Evolutionary conservation across 2,329 filamentous ascomycete genomes (phyloP), one percentile per base, ranked within the genome.

Genomic region (Ophiocordyceps camponoti-leonardi): DNA sequence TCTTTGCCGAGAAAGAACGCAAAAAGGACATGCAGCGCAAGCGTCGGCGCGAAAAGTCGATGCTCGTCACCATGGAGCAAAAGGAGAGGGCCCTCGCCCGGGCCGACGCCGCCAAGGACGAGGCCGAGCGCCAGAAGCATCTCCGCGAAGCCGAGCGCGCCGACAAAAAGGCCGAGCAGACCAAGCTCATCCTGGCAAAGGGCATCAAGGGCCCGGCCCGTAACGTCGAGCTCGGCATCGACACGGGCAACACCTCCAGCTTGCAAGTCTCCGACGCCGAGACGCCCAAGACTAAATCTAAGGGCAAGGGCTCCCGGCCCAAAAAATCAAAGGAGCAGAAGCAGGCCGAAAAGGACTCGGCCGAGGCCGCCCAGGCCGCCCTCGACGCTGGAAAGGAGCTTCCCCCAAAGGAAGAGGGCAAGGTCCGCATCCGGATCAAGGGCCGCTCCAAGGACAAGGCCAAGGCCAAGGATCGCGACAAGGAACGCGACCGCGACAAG

Each of bases 21-120:
- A 98, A 98, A 70, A 98, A 98, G 68, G 92, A 98, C 58, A 96
- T 98, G 86, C 92, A 98, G 61, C 83, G 92, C 51, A 98, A 96
- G 68, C 79, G 92, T 49, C 81, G 92, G 41, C 83, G 92, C 18
- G 90, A 96, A 61, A 95, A 95, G 67, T 94, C 90, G 5, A 87
- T 95, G 71, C 87, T 87, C 4, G 83, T 93, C 48, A 90, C 87
- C 7, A 83, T 93, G 54, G 90, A 95, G 59, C 81, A 87, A 59
- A 92, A 93, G 66, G 84, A 92, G 51, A 77, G 83, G 4, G 85
- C 86, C 4, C 70, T 94, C 41, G 79, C 82, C 50, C 82, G 82
- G 52, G 86, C 88, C 11, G 75, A 82, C 48, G 77, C 81, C 45
- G 83, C 86, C 3, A 76, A 84, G 51, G 86, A 95, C 57, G 85